Evolutionary conservation across 2,329 filamentous ascomycete genomes (phyloP), one percentile per base, ranked within the genome.

Genomic region (Ceratocystis cacaofunesta): DNA sequence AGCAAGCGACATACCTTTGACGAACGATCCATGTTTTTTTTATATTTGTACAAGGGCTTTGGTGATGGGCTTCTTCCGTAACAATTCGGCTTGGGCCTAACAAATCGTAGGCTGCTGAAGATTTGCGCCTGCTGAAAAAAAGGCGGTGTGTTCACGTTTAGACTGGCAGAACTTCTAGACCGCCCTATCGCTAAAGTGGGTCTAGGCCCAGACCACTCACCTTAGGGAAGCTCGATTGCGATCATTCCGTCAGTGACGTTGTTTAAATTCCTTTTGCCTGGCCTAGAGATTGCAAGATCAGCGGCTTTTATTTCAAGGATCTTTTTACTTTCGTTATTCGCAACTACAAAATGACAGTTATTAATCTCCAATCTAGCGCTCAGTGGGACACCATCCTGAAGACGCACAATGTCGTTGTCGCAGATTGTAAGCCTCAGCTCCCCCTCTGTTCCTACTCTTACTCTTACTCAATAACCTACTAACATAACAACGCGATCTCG

Each of bases 331-430:
- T 41, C 22, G 17, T 28, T 41, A 30, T n/a, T 58, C 25, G 15
- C 25, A 44, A 79, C n/a, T 5, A 1, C 55, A 44, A 22, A n/a
- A 66, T 83, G 80, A 76, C 75, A 66, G 74, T 73, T 57, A 75
- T 83, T 61, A 79, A 77, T 67, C 86, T 92, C 70, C 78, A 78
- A 68, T 92, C 88, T 1, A 75, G 81, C 15, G 78, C 80, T 70
- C 85, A 95, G 75, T 94, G 92, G 79, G 83, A 83, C 72, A 81
- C 82, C 69, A 78, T 92, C 64, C 80, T 96, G 61, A 81, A 81
- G 65, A 85, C 85, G 63, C 90, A 88, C 65, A 85, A 83, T 71
- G 83, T 96, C 68, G 90, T 96, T 65, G 83, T 99, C 68, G 84
- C 90, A 71, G 94, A 97, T 78, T 97, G 91, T 95, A 82, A 76